Evolutionary conservation across 371 early-diverging fungal genomes (phyloP).

Genomic region (Haplosporangium sp.): DNA sequence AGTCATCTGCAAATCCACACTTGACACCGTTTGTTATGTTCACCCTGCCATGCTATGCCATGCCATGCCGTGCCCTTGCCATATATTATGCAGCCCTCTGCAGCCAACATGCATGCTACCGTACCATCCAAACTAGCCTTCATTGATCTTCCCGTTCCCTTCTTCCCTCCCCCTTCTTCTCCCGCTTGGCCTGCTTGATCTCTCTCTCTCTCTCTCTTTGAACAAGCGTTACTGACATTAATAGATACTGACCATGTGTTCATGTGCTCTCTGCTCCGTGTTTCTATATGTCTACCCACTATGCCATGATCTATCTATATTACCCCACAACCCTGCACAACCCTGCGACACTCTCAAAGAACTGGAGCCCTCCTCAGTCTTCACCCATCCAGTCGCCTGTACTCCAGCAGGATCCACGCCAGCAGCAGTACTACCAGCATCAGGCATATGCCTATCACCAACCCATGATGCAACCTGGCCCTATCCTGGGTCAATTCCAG

Average conservation of each 20-base stretch:
- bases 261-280: neutral
- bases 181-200: too few species aligned
- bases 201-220: too few species aligned
- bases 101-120: neutral
- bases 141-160: neutral
- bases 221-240: too few species aligned
- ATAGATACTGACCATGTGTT: too few species aligned
- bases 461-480: conserved; percentile 53
- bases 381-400: conserved; percentile 51
- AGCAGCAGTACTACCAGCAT: conserved; percentile 46
- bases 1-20: neutral
- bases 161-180: neutral
- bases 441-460: conserved; percentile 23
- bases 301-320: too few species aligned
- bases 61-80: neutral
- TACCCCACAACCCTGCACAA: neutral
- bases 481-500: conserved; percentile 44
- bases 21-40: neutral
- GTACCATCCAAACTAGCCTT: neutral
- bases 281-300: neutral
- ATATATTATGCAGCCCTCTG: neutral
- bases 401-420: conserved; percentile 48
- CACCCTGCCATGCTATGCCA: neutral
- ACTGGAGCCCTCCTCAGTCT: conserved; percentile 51
- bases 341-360: conserved; percentile 15